Evolutionary conservation across 371 early-diverging fungal genomes (phyloP), one percentile per base, ranked within the genome.

Genomic region (Amoeboaphelidium protococcarum): DNA sequence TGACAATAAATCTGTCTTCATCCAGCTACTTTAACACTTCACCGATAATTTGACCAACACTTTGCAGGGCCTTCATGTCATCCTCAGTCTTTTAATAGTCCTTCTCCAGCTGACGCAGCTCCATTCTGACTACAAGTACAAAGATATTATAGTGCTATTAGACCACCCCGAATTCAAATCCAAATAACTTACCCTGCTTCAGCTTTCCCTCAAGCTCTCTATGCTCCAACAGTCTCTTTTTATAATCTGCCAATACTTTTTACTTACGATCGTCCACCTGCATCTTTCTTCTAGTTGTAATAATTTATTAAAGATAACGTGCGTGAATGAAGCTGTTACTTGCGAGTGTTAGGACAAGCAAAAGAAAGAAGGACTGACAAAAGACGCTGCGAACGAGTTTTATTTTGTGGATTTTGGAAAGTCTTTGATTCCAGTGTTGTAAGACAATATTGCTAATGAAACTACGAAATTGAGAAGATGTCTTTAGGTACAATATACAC

Each of bases 1-100:
- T 99, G 43, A 99, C 97, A 58, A 99, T 98, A 61, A 88, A 99
- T 61, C 87, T 74, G 49, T 98, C 98, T 47, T 85, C 89, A 59
- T 87, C 88, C 55, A 98, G 65, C 63, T 94, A 89, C 62, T 96
- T 97, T 49, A 99, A 65, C 13, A 99, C 91, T 62, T 98, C 98
- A 43, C 95, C 99, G 55, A 99, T 87, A 50, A 95, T 96, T 62
- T 97, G 98, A 3, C 99, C 99, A 24, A 98, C 92, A 58, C 85
- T 84, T 65, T 98, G 98, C 44, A 99, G 58, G 1, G 98, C 91
- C 60, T 96, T 92, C 50, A 98, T 77, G 59, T 98, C 97, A 51
- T 88, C 82, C 62, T 99, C 99, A 3, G 91, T 79, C 59, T 96
- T 95, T 54, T 87, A 75, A 59, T 71, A 95, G 49, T 80, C 80